Conservation (phyloP, 805 yeast genomes). For the Candida yuanshanica region DNA sequence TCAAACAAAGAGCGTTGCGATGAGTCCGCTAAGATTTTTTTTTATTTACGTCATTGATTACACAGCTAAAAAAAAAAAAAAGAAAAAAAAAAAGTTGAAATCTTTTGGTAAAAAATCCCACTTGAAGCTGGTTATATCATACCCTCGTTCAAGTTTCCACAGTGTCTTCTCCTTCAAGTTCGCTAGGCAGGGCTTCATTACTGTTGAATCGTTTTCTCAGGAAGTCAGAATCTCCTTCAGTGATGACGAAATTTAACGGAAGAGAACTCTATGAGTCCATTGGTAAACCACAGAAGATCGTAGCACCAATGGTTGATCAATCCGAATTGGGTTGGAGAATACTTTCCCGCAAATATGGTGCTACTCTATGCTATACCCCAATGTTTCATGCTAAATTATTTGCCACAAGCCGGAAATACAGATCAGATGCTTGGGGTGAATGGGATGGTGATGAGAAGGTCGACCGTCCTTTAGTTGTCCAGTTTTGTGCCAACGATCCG, state of each 20-base stretch:
- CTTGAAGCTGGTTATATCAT: too few species aligned
- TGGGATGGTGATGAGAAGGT: constrained; percentile 62
- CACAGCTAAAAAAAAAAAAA: background rate
- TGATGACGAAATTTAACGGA: constrained; percentile 39
- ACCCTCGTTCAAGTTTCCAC: background rate
- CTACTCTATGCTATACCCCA: constrained; percentile 91
- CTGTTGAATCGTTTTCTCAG: background rate
- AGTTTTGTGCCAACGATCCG: constrained; percentile 95
- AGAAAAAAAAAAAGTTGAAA: background rate
- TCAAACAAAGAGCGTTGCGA: background rate
- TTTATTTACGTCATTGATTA: background rate
- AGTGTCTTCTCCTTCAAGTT: background rate
- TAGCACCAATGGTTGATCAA: constrained; percentile 99
- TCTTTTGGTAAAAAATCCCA: background rate
- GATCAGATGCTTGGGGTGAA: constrained; percentile 65
- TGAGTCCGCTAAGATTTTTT: background rate
- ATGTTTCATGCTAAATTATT: constrained; percentile 93
- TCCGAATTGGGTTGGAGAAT: constrained; percentile 94
- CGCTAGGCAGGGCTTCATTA: background rate
- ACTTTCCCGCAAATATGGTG: constrained; percentile 82
- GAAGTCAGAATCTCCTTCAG: background rate
- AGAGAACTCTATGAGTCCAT: constrained; percentile 63
- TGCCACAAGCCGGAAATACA: constrained; percentile 76
- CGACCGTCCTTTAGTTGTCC: constrained; percentile 89
- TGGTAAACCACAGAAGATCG: constrained; percentile 75